Conservation (phyloP, 2,329 filamentous ascomycete genomes). For the Aureobasidium sp. region DNA sequence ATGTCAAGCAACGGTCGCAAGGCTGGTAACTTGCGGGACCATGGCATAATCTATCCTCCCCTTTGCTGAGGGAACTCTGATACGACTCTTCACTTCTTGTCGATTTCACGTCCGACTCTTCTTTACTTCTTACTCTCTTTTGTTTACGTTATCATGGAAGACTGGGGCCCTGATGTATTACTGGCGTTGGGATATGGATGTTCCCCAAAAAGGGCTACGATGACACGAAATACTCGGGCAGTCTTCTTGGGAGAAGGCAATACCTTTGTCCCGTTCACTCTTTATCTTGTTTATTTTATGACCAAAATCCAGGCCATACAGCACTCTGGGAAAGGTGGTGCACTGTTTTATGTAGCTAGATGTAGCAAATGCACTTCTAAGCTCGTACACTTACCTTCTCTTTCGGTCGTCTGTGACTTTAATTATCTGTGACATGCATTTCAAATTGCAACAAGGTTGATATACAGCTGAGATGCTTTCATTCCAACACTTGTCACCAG, state of each 20-base stretch:
- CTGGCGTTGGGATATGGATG: conserved; percentile 10
- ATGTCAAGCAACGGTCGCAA: conserved; percentile 13
- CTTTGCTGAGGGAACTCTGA: neutral
- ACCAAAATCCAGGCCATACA: conserved; percentile 6
- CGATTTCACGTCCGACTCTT: conserved; percentile 2
- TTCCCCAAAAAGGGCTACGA: conserved; percentile 7
- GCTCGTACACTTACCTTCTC: neutral
- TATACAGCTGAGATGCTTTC: neutral
- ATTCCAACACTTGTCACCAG: neutral
- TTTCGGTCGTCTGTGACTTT: no score
- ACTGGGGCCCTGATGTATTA: conserved; percentile 10
- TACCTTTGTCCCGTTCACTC: conserved; percentile 10
- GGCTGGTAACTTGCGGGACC: conserved; percentile 12
- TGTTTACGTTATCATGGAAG: conserved; percentile 10
- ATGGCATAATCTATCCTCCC: neutral
- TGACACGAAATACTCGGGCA: conserved; percentile 11
- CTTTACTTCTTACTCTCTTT: conserved; percentile 12
- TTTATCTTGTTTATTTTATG: conserved; percentile 7
- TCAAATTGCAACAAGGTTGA: neutral
- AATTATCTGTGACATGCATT: neutral
- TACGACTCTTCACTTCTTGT: conserved; percentile 13
- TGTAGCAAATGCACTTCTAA: conserved; percentile 4
- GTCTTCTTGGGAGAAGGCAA: conserved; percentile 11
- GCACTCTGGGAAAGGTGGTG: neutral
- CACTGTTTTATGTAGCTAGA: conserved; percentile 4